phyloP scores from a whole-genome alignment of 2,329 filamentous ascomycete genomes.

The Leptoxyphium fumago region DNA sequence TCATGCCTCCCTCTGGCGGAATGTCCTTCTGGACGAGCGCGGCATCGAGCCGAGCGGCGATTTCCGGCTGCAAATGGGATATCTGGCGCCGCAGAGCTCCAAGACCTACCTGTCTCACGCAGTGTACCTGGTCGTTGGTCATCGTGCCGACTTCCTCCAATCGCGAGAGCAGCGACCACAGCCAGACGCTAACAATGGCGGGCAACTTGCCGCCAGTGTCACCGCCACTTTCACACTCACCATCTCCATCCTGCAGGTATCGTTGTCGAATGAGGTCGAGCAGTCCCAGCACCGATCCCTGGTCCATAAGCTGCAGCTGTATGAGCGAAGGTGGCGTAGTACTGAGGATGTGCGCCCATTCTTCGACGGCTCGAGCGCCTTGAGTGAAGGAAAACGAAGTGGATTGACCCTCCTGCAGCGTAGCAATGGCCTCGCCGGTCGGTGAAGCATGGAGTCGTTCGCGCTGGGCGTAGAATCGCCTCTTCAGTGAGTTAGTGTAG shows the following conservation, averaged over 20 bases:
- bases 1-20: constrained; percentile 3
- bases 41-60: constrained; percentile 11
- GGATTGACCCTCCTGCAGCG: constrained; percentile 39
- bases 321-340: constrained; percentile 32
- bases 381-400: constrained; percentile 37
- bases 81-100: constrained; percentile 36
- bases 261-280: constrained; percentile 44
- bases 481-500: constrained; percentile 53
- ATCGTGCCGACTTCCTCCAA: constrained; percentile 56
- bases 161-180: constrained; percentile 68
- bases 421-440: constrained; percentile 36
- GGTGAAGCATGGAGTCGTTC: constrained; percentile 42
- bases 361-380: constrained; percentile 37
- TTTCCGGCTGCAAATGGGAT: constrained; percentile 13
- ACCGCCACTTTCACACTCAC: no score
- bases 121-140: constrained; percentile 58
- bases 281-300: constrained; percentile 50
- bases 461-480: constrained; percentile 53
- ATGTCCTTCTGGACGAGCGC: constrained; percentile 14
- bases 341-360: constrained; percentile 35
- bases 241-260: constrained; percentile 34
- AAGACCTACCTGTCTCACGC: constrained; percentile 66
- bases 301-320: constrained; percentile 42
- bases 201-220: constrained; percentile 41
- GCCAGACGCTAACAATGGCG: constrained; percentile 61